Evolutionary conservation across 768 basidiomycete genomes (phyloP).

Genomic region (Boletales sp.): DNA sequence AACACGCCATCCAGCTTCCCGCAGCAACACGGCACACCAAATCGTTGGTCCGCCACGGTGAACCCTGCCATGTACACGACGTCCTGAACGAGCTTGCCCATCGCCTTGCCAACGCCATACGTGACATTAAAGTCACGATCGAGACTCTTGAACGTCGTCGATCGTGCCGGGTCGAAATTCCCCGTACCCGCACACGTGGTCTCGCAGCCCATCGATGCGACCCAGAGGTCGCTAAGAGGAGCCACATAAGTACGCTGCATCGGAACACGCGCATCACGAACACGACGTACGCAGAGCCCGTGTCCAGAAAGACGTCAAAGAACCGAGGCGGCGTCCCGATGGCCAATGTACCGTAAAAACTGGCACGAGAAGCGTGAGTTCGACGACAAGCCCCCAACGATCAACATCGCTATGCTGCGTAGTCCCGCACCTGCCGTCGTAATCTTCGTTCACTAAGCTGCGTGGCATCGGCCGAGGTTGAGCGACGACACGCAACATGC

Average conservation of each 20-base stretch:
- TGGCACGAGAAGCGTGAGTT: too few species aligned
- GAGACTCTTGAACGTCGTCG: conserved; percentile 34
- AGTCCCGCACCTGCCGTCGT: conserved; percentile 52
- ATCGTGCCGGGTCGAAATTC: conserved; percentile 32
- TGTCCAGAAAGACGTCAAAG: conserved; percentile 52
- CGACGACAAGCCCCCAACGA: too few species aligned
- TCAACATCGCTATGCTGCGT: background rate
- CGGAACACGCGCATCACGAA: background rate
- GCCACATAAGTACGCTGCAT: background rate
- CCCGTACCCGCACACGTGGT: conserved; percentile 31
- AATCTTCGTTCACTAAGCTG: conserved; percentile 61
- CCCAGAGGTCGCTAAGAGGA: conserved; percentile 48
- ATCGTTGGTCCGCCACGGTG: conserved; percentile 48
- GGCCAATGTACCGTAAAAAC: conserved; percentile 34
- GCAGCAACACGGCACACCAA: conserved; percentile 40
- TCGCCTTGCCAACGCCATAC: conserved; percentile 46
- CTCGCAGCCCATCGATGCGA: conserved; percentile 35
- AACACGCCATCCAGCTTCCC: background rate
- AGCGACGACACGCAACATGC: background rate
- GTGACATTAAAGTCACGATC: conserved; percentile 34
- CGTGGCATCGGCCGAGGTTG: background rate
- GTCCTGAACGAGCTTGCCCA: conserved; percentile 50
- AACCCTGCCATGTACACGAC: conserved; percentile 74
- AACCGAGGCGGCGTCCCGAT: conserved; percentile 44
- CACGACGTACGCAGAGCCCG: conserved; percentile 37